These are phyloP conservation scores for Lactarius sanguifluus DNA, from an alignment of 768 basidiomycete genomes.

Conservation along the genomic window DNA sequence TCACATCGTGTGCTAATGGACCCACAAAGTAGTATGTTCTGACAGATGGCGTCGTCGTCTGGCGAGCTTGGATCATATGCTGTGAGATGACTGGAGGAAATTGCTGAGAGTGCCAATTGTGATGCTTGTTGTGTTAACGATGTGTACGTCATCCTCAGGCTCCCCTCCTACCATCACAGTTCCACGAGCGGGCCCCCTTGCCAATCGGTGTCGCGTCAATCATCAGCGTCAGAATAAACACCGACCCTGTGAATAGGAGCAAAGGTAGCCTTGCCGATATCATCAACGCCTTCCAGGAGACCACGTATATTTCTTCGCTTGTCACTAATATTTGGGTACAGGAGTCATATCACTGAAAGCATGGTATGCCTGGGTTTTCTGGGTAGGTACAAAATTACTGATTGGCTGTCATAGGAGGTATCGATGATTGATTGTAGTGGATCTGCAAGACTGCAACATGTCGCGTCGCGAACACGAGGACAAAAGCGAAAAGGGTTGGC, in stretches of 20 bases:
- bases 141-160: background rate
- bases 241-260: background rate
- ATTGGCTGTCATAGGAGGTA: background rate
- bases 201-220: background rate
- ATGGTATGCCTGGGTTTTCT: background rate
- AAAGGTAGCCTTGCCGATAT: background rate
- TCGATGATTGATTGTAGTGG: background rate
- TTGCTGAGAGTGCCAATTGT: no score
- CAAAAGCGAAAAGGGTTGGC: background rate
- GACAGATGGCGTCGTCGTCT: no score
- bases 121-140: background rate
- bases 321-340: slow-evolving; percentile 2
- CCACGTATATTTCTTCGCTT: background rate
- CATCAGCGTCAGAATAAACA: background rate
- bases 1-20: no score
- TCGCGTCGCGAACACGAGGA: background rate
- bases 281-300: background rate
- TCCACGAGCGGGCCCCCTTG: background rate
- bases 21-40: no score
- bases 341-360: background rate
- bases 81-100: no score
- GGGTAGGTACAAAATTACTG: background rate
- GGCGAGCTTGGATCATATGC: no score
- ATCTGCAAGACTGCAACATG: no score
- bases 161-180: no score